phyloP scores from a whole-genome alignment of 306 rosid genomes.

The Cucumis melo region DNA sequence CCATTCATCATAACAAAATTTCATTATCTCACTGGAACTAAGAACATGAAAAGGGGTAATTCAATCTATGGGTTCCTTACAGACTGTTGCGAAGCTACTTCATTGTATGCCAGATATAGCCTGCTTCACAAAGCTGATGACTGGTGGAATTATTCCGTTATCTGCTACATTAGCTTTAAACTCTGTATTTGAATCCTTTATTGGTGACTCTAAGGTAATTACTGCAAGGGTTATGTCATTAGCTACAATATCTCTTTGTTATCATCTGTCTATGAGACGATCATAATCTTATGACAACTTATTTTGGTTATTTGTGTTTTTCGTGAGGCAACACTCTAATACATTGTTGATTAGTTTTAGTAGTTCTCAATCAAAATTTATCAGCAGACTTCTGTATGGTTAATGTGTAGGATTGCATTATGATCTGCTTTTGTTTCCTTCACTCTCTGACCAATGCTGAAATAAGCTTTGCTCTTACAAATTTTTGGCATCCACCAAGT shows the following conservation, averaged over 20 bases:
- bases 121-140: constrained; percentile 83
- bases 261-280: not conserved
- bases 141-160: constrained; percentile 82
- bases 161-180: constrained; percentile 72
- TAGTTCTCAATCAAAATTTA: not conserved
- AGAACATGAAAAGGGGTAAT: not conserved
- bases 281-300: not conserved
- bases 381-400: not conserved
- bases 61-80: constrained; percentile 9
- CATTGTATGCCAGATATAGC: constrained; percentile 86
- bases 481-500: constrained; percentile 11
- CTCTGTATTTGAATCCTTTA: constrained; percentile 69
- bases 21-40: not conserved
- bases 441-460: not conserved
- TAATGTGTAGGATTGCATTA: not conserved
- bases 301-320: not conserved
- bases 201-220: constrained; percentile 84
- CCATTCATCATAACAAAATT: constrained; percentile 13
- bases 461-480: constrained; percentile 5
- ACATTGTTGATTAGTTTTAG: not conserved
- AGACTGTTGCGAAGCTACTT: constrained; percentile 69
- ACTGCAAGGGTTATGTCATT: not conserved
- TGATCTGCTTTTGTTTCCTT: constrained; percentile 5
- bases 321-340: not conserved
- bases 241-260: not conserved